Percentiles rank a stretch among this genome's conserved stretches.
These are phyloP conservation scores for Pseudohyphozyma bogoriensis DNA, from an alignment of 768 basidiomycete genomes.

Conservation along the genomic window DNA sequence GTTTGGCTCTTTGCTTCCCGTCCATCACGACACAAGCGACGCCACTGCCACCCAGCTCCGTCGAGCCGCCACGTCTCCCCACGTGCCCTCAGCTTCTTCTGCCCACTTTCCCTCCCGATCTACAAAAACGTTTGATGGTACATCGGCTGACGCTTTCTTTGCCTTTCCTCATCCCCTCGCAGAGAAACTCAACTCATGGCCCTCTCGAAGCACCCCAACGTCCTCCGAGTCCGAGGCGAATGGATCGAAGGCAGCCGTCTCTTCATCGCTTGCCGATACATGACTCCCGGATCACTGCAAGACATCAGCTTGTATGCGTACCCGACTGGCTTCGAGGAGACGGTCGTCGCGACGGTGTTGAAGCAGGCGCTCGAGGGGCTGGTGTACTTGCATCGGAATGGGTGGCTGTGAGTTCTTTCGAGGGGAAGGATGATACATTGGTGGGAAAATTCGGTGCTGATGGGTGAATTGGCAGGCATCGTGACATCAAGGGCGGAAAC, in stretches of 20 bases:
- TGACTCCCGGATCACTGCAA: slow-evolving; percentile 46
- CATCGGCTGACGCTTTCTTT: slow-evolving; percentile 47
- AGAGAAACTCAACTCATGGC: slow-evolving; percentile 86
- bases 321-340: slow-evolving; percentile 84
- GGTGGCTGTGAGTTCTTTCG: no score
- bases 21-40: no score
- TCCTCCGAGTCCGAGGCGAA: slow-evolving; percentile 77
- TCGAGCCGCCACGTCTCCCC: no score
- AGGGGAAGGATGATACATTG: no score
- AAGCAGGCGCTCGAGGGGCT: slow-evolving; percentile 77
- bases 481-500: slow-evolving; percentile 90
- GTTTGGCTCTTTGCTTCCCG: no score
- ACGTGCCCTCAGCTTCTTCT: no score
- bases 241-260: slow-evolving; percentile 79
- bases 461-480: no score
- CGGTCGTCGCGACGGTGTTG: slow-evolving; percentile 72
- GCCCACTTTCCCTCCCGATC: slow-evolving; percentile 46
- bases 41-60: no score
- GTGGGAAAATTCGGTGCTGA: no score
- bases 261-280: slow-evolving; percentile 51
- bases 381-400: slow-evolving; percentile 78
- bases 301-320: slow-evolving; percentile 76
- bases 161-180: not conserved
- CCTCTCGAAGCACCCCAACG: slow-evolving; percentile 83
- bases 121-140: no score